phyloP scores from a whole-genome alignment of 768 basidiomycete genomes.

The Baorangia bicolor region DNA sequence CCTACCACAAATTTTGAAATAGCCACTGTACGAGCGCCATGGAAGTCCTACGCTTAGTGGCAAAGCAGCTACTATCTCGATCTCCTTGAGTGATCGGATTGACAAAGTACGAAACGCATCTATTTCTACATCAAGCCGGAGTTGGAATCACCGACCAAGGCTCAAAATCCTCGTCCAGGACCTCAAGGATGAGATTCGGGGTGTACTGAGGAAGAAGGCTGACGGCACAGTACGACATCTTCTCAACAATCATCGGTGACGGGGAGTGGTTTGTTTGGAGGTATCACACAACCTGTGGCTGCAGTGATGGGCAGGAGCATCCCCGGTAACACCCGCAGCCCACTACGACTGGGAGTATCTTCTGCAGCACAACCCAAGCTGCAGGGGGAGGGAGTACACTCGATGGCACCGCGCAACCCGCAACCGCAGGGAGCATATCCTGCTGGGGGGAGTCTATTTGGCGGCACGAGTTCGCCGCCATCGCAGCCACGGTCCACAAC shows the following conservation, averaged over 20 bases:
- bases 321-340: too few species aligned
- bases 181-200: neutral
- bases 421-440: constrained; percentile 23
- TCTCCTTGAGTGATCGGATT: neutral
- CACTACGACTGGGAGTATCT: too few species aligned
- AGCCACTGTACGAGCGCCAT: neutral
- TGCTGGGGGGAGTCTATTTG: constrained; percentile 27
- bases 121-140: neutral
- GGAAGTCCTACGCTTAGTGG: neutral
- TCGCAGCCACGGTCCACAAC: too few species aligned
- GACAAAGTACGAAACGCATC: neutral
- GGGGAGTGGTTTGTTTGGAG: too few species aligned
- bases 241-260: too few species aligned
- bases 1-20: neutral
- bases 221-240: too few species aligned
- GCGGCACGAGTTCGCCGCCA: constrained; percentile 16
- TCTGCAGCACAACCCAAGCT: constrained; percentile 3
- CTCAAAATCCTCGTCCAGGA: neutral
- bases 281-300: too few species aligned
- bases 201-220: neutral
- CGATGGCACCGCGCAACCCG: constrained; percentile 16
- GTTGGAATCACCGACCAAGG: neutral
- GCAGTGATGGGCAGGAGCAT: too few species aligned
- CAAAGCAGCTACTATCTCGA: neutral
- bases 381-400: constrained; percentile 22